A percentile compares a stretch with the other conserved stretches of the same genome.
Conservation (phyloP, 139 green algal genomes). For the Zygnema cylindricum region DNA sequence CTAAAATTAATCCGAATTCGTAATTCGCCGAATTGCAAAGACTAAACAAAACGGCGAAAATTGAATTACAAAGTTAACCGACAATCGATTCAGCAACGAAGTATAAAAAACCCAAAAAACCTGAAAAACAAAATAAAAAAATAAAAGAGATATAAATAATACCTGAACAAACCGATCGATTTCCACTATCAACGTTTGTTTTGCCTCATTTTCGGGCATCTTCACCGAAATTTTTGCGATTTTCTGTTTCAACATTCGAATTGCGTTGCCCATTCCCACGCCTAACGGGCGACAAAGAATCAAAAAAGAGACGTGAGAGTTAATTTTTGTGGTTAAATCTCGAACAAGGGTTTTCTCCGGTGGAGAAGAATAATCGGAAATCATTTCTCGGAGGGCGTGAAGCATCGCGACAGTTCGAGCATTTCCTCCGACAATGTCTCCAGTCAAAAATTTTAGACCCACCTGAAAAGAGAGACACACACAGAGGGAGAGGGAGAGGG, state of each 20-base stretch:
- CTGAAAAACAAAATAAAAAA: no score
- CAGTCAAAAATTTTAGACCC: conserved; percentile 76
- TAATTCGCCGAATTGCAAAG: no score
- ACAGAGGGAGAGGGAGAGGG: background rate
- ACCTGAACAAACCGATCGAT: conserved; percentile 68
- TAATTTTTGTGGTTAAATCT: conserved; percentile 81
- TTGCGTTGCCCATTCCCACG: conserved; percentile 90
- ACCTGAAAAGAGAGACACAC: conserved; percentile 66
- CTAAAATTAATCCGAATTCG: no score
- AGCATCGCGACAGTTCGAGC: conserved; percentile 89
- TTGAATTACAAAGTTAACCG: no score
- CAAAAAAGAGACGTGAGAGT: conserved; percentile 85
- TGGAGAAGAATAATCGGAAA: conserved; percentile 81
- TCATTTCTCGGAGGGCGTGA: conserved; percentile 73
- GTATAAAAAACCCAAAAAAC: background rate
- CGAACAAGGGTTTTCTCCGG: conserved; percentile 72
- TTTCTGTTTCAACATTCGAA: conserved; percentile 84
- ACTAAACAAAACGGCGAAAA: no score
- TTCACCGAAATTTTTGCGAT: conserved; percentile 33
- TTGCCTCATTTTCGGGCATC: conserved; percentile 70
- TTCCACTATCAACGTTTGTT: conserved; percentile 64
- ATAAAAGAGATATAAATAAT: background rate
- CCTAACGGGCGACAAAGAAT: conserved; percentile 84
- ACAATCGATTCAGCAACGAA: background rate
- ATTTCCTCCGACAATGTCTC: conserved; percentile 80